Conservation (phyloP, 2,329 filamentous ascomycete species). For the Aspergillus sp. region DNA sequence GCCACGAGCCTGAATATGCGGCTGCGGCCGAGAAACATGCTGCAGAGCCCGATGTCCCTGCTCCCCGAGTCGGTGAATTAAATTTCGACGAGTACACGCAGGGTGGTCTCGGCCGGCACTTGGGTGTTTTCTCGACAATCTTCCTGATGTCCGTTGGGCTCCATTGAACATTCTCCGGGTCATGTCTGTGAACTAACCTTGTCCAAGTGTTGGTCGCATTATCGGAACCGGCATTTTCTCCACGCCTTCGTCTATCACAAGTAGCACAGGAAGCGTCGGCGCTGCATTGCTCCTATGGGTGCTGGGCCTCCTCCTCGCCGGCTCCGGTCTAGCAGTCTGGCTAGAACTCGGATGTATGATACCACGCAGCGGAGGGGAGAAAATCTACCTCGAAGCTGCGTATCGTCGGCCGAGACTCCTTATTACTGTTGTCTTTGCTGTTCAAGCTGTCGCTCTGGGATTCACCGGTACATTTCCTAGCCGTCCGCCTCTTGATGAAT, state of each 20-base stretch:
- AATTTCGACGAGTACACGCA: conserved; percentile 9
- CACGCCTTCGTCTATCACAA: conserved; percentile 61
- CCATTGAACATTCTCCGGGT: too few species aligned
- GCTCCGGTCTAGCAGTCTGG: conserved; percentile 53
- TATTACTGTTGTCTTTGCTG: conserved; percentile 5
- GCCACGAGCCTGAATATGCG: not conserved
- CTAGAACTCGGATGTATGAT: conserved; percentile 53
- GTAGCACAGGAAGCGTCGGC: conserved; percentile 59
- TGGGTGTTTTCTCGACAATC: conserved; percentile 7
- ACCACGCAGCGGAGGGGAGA: conserved; percentile 52
- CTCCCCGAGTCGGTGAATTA: not conserved
- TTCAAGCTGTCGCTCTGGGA: conserved; percentile 5
- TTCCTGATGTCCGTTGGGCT: conserved; percentile 2
- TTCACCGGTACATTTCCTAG: not conserved
- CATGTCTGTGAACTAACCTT: not conserved
- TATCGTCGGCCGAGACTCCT: conserved; percentile 6
- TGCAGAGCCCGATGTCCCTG: not conserved
- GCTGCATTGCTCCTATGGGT: conserved; percentile 60
- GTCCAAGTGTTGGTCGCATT: not conserved
- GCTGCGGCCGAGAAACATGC: not conserved
- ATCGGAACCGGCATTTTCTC: conserved; percentile 48
- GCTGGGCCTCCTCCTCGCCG: conserved; percentile 53
- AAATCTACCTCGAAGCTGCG: conserved; percentile 51
- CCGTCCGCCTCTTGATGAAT: too few species aligned
- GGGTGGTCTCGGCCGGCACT: conserved; percentile 10